Base-by-base conservation (phyloP, 2,329 filamentous ascomycete species). In the Fusarium pininemorale region DNA sequence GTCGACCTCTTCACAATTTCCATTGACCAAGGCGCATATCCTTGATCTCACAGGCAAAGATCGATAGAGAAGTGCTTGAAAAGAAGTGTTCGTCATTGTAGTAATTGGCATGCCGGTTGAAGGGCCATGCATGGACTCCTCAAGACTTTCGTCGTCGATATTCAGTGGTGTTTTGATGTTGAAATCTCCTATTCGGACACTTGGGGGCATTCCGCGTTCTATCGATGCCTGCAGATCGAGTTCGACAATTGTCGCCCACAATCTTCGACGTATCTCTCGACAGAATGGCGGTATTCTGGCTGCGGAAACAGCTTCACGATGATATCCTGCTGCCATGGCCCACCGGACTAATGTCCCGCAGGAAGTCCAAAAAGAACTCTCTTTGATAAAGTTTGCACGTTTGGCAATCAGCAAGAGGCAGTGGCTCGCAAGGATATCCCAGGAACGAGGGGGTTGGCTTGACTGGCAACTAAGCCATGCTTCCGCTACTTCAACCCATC, bases 21-120 rank as follows among this genome's bases (percentile, higher is more conserved):
- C 38, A n/a, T 56, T 56, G 28, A 45, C 20, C 4, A 56, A 16
- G 6, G 38, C 5, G 11, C 26, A 56, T 15, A 44, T 24, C 6
- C 3, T 32, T 8, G 16, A 7, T 9, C 53, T 56, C 0, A 9
- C 7, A 1, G 16, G 9, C 6, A 45, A 44, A 0, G 20, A 56
- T 8, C 22, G 22, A 14, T 32, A 56, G 1, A 56, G 53, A 24
- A 44, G 38, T 4, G 5, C 22, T 30, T 56, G 38, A 3, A 56
- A 56, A 2, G 53, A 56, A 30, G 22, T 24, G 9, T 32, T 56
- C 8, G 38, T 56, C 26, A 56, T 6, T 15, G 28, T 15, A 32
- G 26, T 24, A 4, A 24, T 11, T 15, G 28, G 12, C 22, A 20
- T 32, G 2, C 16, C 6, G 0, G 11, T 10, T 24, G 7, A 7